Evolutionary conservation across 345 rosid genomes (phyloP).

Genomic region (Lenwebbia sp.): DNA sequence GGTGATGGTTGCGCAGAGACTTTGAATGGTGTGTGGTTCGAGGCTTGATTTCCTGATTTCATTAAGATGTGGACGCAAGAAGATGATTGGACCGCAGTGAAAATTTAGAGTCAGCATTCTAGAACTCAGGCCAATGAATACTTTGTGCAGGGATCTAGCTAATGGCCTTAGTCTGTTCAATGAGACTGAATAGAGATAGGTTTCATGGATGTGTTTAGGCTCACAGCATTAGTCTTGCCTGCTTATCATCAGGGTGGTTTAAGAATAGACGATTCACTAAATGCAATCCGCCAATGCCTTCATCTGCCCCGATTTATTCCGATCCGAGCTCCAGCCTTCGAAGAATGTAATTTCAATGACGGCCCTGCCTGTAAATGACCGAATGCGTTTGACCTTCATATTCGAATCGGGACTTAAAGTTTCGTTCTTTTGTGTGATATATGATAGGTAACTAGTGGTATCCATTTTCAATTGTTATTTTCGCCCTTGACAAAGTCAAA

Average conservation of each 20-base stretch:
- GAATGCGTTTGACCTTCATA: background rate
- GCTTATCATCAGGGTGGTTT: background rate
- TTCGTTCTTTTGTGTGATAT: background rate
- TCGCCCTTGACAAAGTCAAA: background rate
- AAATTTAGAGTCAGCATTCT: background rate
- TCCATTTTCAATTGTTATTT: background rate
- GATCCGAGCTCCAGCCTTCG: background rate
- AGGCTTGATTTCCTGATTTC: background rate
- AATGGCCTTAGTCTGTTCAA: background rate
- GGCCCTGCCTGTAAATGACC: background rate
- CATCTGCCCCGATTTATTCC: background rate
- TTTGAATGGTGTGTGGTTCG: background rate
- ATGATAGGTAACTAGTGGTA: background rate
- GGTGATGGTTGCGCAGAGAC: too few relatives aligned
- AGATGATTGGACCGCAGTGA: background rate
- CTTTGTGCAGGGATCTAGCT: background rate
- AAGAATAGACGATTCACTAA: background rate
- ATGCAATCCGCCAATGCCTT: too few relatives aligned
- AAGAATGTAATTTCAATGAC: background rate
- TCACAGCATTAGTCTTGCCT: background rate
- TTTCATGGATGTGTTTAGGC: background rate
- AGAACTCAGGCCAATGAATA: background rate
- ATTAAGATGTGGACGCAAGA: background rate
- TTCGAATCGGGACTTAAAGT: background rate
- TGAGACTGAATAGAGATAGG: background rate